phyloP scores from a whole-genome alignment of 192 early-diverging fungal species.

The Umbelopsis vinacea region DNA sequence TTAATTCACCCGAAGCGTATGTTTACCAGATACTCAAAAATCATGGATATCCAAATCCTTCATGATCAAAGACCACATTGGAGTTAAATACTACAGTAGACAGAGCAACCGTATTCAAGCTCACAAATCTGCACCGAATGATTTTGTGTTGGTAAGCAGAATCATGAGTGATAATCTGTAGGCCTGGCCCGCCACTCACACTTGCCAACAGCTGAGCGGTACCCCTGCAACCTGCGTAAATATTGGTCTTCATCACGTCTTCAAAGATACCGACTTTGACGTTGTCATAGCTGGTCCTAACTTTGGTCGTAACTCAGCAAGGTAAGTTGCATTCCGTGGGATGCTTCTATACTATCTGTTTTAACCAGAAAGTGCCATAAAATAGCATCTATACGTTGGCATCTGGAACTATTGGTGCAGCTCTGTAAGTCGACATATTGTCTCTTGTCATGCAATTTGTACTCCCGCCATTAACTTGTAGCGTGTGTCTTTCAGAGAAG shows the following conservation, averaged over 20 bases:
- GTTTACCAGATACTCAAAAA: conserved; percentile 47
- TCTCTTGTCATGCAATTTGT: neutral
- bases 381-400: conserved; percentile 41
- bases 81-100: conserved; percentile 40
- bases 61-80: conserved; percentile 42
- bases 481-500: conserved; percentile 28
- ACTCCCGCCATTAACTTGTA: neutral
- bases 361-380: neutral
- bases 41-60: conserved; percentile 54
- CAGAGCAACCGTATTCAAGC: conserved; percentile 8
- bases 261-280: conserved; percentile 43
- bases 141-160: conserved; percentile 40
- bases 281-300: conserved; percentile 50
- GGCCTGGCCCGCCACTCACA: neutral
- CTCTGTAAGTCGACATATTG: conserved; percentile 29
- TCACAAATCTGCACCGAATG: conserved; percentile 25
- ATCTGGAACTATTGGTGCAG: conserved; percentile 52
- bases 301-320: conserved; percentile 45
- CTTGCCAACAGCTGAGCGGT: conserved; percentile 27
- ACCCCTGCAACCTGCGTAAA: conserved; percentile 53
- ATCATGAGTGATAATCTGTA: neutral
- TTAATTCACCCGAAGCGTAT: conserved; percentile 27
- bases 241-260: conserved; percentile 46
- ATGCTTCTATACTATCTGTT: neutral
- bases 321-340: conserved; percentile 9